These are phyloP conservation scores for Ceratobasidium sp. DNA, from an alignment of 1,284 basidiomycete genomes.

Conservation along the genomic window DNA sequence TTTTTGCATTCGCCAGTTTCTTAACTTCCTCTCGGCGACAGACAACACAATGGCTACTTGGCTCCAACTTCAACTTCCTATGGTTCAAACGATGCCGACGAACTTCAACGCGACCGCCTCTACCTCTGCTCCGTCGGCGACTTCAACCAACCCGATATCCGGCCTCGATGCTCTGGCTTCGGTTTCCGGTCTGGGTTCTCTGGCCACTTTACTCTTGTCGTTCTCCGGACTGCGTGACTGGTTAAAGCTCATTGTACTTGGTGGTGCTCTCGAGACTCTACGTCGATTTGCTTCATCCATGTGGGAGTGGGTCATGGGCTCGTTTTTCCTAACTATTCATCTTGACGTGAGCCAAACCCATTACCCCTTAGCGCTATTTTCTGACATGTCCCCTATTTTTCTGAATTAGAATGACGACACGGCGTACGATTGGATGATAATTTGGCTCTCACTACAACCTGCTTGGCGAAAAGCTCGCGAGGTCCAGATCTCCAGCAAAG, in stretches of 20 bases:
- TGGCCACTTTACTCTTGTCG: conserved; percentile 61
- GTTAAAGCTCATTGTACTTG: conserved; percentile 72
- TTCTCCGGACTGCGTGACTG: conserved; percentile 71
- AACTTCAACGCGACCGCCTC: not conserved
- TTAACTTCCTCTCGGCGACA: no score
- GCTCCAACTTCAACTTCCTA: conserved; percentile 10
- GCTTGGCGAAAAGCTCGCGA: conserved; percentile 65
- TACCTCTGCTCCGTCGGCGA: no score
- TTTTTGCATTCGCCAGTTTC: no score
- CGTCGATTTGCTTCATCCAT: conserved; percentile 63
- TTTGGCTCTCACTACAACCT: conserved; percentile 70
- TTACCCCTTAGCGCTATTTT: not conserved
- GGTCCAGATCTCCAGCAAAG: conserved; percentile 61
- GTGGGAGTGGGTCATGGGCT: conserved; percentile 64
- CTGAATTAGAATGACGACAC: conserved; percentile 61
- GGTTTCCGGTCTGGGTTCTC: conserved; percentile 26
- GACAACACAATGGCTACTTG: conserved; percentile 19
- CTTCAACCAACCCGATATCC: no score
- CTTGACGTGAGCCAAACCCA: conserved; percentile 62
- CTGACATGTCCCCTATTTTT: not conserved
- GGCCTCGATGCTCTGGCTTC: conserved; percentile 13
- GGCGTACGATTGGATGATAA: conserved; percentile 70
- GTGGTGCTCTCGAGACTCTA: conserved; percentile 69
- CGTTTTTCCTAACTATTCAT: conserved; percentile 72
- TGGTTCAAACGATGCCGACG: conserved; percentile 10